Conservation (phyloP, 805 yeast species). For the Komagataella populi region DNA sequence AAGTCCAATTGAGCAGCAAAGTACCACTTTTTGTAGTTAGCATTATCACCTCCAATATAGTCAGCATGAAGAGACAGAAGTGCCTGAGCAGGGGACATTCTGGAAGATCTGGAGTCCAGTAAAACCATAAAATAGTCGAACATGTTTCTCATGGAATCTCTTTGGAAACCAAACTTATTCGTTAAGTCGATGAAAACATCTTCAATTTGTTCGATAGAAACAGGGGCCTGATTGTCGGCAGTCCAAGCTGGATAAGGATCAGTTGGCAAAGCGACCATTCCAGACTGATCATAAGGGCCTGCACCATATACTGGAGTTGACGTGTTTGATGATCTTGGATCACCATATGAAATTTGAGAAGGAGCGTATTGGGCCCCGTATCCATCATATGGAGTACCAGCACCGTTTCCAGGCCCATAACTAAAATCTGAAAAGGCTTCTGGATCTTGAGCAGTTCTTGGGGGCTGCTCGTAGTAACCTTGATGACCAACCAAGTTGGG, state of each 20-base stretch:
- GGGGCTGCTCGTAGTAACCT: constrained; percentile 41
- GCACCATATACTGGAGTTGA: constrained; percentile 85
- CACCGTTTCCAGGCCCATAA: constrained; percentile 30
- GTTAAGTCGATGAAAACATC: constrained; percentile 75
- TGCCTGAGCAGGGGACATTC: constrained; percentile 88
- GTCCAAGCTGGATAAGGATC: constrained; percentile 99
- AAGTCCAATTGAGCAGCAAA: constrained; percentile 81
- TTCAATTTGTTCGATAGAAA: constrained; percentile 73
- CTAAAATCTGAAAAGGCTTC: constrained; percentile 50
- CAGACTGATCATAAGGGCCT: constrained; percentile 24
- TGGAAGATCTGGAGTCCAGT: constrained; percentile 70
- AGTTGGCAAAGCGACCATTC: constrained; percentile 56
- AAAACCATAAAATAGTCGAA: constrained; percentile 80
- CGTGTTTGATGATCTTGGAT: constrained; percentile 80
- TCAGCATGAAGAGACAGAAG: constrained; percentile 73
- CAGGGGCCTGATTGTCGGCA: constrained; percentile 86
- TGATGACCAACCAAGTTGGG: constrained; percentile 20
- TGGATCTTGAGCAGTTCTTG: constrained; percentile 23
- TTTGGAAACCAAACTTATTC: constrained; percentile 79
- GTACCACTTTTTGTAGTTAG: constrained; percentile 80
- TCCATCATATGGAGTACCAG: constrained; percentile 53
- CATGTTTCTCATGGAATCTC: constrained; percentile 88
- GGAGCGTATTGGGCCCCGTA: constrained; percentile 68
- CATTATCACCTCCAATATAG: constrained; percentile 78
- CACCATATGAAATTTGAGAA: constrained; percentile 79